Evolutionary conservation across 176 grass and related monocot genomes (phyloP), one percentile per base, ranked within the genome.

Genomic region (Bothriochloa decipiens): DNA sequence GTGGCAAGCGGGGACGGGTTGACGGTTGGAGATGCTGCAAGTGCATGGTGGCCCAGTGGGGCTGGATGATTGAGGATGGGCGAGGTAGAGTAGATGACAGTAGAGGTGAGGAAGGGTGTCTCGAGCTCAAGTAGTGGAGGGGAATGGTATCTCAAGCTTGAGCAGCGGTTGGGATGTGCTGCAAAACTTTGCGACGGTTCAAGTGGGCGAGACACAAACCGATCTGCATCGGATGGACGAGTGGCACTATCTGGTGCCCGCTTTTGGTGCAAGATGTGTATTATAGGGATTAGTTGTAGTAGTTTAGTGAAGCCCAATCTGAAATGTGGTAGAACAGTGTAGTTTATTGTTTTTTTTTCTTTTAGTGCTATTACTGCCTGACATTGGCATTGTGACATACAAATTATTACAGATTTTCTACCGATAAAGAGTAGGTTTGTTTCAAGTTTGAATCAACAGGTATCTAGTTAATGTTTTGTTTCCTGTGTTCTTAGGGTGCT

Each of bases 401-500:
- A 15, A 8, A n/a, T n/a, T n/a, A 12, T 58, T 84, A 7, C 37
- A 73, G 37, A 42, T 74, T 81, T 36, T 88, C 74, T 61, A 73
- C 71, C n/a, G 66, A n/a, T 36, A 27, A 20, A 52, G 14, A 83
- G 32, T 42, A 62, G 17, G 36, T 20, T 22, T 28, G 80, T 66
- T 89, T 80, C 5, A 42, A 22, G 53, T 57, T 57, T 57, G 6
- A 39, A 39, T 5, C 37, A 39, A 75, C 39, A 18, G 15, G 83
- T 61, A 75, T 45, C 62, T 43, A 28, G 40, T 45, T 75, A 12
- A 32, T 83, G 10, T 79, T 83, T 9, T 88, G 9, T 68, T 67
- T 61, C 41, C 25, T 87, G 39, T 75, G 68, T 13, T 91, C n/a
- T 65, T 76, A 98, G 92, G 91, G 82, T 78, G 91, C 90, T 88